Percentiles rank a stretch among this genome's conserved stretches.
Conservation (phyloP, 345 rosid genomes). For the Gossypium rotundifolium region DNA sequence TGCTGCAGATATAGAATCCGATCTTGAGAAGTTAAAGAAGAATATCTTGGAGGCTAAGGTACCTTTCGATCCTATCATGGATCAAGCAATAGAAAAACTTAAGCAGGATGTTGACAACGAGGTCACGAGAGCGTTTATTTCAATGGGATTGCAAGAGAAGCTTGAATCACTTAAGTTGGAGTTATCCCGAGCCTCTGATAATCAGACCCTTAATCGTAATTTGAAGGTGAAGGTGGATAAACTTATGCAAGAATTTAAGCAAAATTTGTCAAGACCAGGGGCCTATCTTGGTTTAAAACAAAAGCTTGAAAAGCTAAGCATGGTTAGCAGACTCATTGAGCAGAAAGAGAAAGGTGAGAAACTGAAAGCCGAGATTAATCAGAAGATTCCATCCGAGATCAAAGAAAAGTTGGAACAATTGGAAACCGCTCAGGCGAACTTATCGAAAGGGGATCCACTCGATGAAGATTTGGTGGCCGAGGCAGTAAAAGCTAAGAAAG, state of each 20-base stretch:
- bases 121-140: constrained; percentile 40
- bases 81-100: constrained; percentile 37
- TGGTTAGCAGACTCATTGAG: constrained; percentile 42
- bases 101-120: constrained; percentile 55
- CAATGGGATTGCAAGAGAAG: constrained; percentile 55
- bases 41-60: constrained; percentile 53
- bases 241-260: constrained; percentile 32
- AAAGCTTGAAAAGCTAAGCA: constrained; percentile 51
- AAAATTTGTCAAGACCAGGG: constrained; percentile 46
- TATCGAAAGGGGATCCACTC: constrained; percentile 22
- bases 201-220: constrained; percentile 18
- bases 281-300: constrained; percentile 42
- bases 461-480: constrained; percentile 24
- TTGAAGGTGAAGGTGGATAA: constrained; percentile 35
- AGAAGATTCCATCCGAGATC: constrained; percentile 28
- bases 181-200: constrained; percentile 39
- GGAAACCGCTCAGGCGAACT: constrained; percentile 22
- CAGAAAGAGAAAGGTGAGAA: constrained; percentile 30
- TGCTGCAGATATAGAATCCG: constrained; percentile 38
- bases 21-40: constrained; percentile 28
- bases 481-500: constrained; percentile 23
- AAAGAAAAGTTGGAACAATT: constrained; percentile 27
- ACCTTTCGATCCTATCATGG: constrained; percentile 28
- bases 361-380: constrained; percentile 26
- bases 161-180: constrained; percentile 57